Conservation (phyloP, 257 asterid genomes). For the Solanum paucissectum region DNA sequence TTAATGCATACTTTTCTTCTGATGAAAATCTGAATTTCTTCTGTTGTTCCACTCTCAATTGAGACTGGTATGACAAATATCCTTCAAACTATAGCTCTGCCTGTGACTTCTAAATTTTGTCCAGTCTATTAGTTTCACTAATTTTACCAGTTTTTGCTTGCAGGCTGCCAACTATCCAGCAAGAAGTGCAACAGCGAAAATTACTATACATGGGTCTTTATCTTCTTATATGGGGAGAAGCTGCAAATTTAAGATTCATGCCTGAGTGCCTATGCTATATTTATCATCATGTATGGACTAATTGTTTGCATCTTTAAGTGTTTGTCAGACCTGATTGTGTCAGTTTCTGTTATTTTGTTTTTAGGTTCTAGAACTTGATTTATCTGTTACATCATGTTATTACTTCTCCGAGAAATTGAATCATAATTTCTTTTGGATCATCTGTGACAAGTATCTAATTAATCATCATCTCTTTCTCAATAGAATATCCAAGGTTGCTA, state of each 20-base stretch:
- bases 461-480: not conserved
- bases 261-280: constrained; percentile 98
- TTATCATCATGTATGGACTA: constrained; percentile 73
- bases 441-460: not conserved
- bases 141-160: constrained; percentile 13
- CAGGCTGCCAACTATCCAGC: constrained; percentile 98
- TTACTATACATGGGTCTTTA: constrained; percentile 86
- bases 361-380: not conserved
- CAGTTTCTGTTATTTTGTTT: not conserved
- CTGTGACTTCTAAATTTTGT: not conserved
- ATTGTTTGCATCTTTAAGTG: not conserved
- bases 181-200: constrained; percentile 96
- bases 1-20: not conserved
- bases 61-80: not conserved
- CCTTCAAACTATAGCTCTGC: not conserved
- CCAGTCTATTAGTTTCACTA: not conserved
- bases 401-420: not conserved
- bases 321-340: not conserved
- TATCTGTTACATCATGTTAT: not conserved
- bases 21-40: not conserved
- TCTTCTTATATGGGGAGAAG: constrained; percentile 99
- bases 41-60: not conserved
- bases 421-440: not conserved
- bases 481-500: not conserved
- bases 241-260: constrained; percentile 96